Conservation (phyloP, 805 yeast species). For the Cyberlindnera misumaiensis region DNA sequence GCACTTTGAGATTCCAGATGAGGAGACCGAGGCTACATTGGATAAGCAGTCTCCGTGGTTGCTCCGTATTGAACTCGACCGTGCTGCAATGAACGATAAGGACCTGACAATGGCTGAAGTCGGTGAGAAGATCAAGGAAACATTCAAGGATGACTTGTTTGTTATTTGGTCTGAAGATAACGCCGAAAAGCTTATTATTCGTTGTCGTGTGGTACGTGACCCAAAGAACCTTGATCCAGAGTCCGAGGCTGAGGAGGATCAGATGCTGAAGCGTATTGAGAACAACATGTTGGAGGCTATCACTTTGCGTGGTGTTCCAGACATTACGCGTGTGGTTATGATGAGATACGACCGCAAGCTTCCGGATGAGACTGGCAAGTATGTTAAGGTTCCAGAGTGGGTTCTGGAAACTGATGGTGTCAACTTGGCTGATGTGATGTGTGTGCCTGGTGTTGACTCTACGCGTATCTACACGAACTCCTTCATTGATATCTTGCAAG, state of each 20-base stretch:
- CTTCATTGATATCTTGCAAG: slow-evolving; percentile 90
- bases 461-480: slow-evolving; percentile 90
- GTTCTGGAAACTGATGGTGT: slow-evolving; percentile 98
- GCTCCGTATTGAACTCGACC: slow-evolving; percentile 90
- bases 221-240: slow-evolving; percentile 92
- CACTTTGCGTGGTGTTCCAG: slow-evolving; percentile 91
- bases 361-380: slow-evolving; percentile 82
- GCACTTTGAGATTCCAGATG: slow-evolving; percentile 96
- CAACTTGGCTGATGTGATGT: slow-evolving; percentile 89
- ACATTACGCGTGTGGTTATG: slow-evolving; percentile 75
- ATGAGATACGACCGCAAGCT: slow-evolving; percentile 72
- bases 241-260: slow-evolving; percentile 94
- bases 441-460: slow-evolving; percentile 92
- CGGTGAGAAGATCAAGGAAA: slow-evolving; percentile 88
- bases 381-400: slow-evolving; percentile 89
- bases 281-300: slow-evolving; percentile 94
- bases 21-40: slow-evolving; percentile 87
- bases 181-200: slow-evolving; percentile 91
- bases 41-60: slow-evolving; percentile 98
- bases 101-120: slow-evolving; percentile 98
- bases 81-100: slow-evolving; percentile 98
- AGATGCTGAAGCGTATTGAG: slow-evolving; percentile 89
- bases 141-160: slow-evolving; percentile 90
- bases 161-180: slow-evolving; percentile 99
- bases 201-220: slow-evolving; percentile 97